Evolutionary conservation across 2,329 filamentous ascomycete genomes (phyloP), one percentile per base, ranked within the genome.

Genomic region (Trichoderma atrobrunneum): DNA sequence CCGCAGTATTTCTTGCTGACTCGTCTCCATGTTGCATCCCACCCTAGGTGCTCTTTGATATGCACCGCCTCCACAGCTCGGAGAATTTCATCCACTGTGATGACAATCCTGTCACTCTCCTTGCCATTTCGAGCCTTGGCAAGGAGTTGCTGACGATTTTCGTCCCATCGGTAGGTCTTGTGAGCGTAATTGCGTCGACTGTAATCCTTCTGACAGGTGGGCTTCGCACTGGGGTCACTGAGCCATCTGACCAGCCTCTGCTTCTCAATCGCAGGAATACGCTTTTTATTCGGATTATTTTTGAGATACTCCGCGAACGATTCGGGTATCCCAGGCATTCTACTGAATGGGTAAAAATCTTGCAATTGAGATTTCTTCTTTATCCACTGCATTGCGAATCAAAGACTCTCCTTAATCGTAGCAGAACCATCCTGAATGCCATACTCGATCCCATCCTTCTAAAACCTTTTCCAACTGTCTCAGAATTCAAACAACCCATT

Each of bases 21-120:
- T 11, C 67, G 59, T 10, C 64, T 60, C 73, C 73, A 74, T 5
- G 73, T 73, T 14, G 72, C 72, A 71, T 74, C 73, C 73, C 73
- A 74, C 21, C 73, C 73, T 14, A 66, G 66, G 39, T 74, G 73
- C 39, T 71, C 72, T 8, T 10, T 18, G n/a, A 56, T 60, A 63
- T 73, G 73, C 7, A 73, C 70, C 1, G 26, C 7, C 57, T 68
- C 72, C 56, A 74, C 70, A 34, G 63, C 48, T 16, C 63, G 26
- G n/a, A 73, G 21, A 18, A 73, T 74, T 39, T 57, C 51, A 16
- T 71, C 73, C n/a, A 71, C 72, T 11, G 69, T 70, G 21, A 73
- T n/a, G 21, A 73, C 72, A 28, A 48, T 12, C 18, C 73, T 64
- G 8, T 57, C 32, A 7, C 24, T 56, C 6, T 32, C 39, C 39